Evolutionary conservation across 257 asterid species (phyloP).

Genomic region (Solanum bulbocastanum): DNA sequence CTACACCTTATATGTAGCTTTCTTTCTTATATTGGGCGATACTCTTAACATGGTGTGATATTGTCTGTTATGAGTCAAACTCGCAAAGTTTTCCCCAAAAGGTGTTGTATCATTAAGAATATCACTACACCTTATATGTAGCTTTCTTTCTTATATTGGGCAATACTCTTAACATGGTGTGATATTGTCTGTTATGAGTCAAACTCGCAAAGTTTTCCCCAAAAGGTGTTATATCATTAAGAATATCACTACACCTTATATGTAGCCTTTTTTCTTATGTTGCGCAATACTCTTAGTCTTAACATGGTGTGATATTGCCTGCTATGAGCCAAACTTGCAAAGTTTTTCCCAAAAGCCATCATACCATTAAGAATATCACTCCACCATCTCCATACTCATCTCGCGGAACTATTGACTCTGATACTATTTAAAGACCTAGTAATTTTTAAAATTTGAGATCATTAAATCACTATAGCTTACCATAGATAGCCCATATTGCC

Average conservation of each 20-base stretch:
- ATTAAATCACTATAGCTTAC: constrained; percentile 9
- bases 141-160: background rate
- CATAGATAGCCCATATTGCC: constrained; percentile 93
- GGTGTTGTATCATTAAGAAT: too few species aligned
- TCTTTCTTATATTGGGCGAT: too few species aligned
- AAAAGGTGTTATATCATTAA: background rate
- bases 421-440: background rate
- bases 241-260: background rate
- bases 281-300: background rate
- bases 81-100: too few species aligned
- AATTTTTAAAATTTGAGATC: background rate
- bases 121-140: too few species aligned
- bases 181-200: background rate
- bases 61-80: background rate
- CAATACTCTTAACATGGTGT: background rate
- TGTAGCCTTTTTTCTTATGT: background rate
- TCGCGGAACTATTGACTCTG: background rate
- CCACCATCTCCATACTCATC: background rate
- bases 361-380: background rate
- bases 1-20: background rate
- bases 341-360: background rate
- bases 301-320: background rate
- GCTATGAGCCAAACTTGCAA: background rate
- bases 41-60: too few species aligned
- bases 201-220: background rate